phyloP scores from a whole-genome alignment of 768 basidiomycete species.

The Plicaturopsis crispa region DNA sequence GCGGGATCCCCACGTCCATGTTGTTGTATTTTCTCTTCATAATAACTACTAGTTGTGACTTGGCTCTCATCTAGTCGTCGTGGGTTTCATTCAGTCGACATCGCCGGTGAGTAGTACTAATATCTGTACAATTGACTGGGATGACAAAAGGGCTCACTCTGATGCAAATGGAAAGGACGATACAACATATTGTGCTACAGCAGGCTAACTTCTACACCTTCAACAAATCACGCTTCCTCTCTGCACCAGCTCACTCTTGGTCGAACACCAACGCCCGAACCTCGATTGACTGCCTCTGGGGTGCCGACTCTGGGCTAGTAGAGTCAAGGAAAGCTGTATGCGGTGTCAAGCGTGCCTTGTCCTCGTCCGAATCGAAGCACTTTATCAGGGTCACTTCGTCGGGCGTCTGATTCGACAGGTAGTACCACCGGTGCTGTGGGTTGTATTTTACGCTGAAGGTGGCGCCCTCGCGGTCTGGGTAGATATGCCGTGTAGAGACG shows the following conservation, averaged over 20 bases:
- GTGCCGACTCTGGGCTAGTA: constrained; percentile 24
- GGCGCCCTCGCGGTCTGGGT: constrained; percentile 23
- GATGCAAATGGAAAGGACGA: too few relatives aligned
- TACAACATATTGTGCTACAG: too few relatives aligned
- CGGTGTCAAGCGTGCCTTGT: constrained; percentile 32
- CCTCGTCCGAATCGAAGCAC: constrained; percentile 34
- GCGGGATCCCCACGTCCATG: too few relatives aligned
- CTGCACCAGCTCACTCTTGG: constrained; percentile 22
- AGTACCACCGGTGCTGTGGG: constrained; percentile 30
- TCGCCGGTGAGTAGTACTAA: too few relatives aligned
- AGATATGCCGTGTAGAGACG: constrained; percentile 26
- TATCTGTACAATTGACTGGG: too few relatives aligned
- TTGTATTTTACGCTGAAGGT: constrained; percentile 27
- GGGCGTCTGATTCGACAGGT: constrained; percentile 28
- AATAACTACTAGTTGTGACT: too few relatives aligned
- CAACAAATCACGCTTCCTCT: too few relatives aligned
- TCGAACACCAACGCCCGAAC: constrained; percentile 36
- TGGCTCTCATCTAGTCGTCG: too few relatives aligned
- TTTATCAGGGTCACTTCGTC: constrained; percentile 37
- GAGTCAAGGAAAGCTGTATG: constrained; percentile 33
- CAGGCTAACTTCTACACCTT: too few relatives aligned
- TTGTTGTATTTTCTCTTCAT: too few relatives aligned
- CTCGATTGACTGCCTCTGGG: constrained; percentile 36
- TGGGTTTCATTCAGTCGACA: too few relatives aligned
- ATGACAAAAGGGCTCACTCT: too few relatives aligned